These are phyloP conservation scores for Arthrobotrys sphaeroides DNA, from an alignment of 2,329 filamentous ascomycete species.

Conservation along the genomic window DNA sequence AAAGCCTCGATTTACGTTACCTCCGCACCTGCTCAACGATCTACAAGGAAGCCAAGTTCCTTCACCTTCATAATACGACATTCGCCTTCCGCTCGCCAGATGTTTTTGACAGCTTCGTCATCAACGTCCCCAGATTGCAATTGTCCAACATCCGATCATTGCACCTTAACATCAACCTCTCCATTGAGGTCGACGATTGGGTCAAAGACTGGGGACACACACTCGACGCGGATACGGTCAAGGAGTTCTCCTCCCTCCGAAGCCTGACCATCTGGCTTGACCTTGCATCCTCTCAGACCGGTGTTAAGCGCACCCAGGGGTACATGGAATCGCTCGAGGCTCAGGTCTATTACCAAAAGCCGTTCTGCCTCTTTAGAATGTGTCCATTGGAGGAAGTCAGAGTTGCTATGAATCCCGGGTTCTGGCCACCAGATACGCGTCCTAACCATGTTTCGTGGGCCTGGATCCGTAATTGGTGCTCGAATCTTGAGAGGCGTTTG, in stretches of 20 bases:
- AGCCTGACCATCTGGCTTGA: slow-evolving; percentile 21
- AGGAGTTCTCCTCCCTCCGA: neutral
- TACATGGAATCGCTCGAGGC: slow-evolving; percentile 19
- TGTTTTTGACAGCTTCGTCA: slow-evolving; percentile 12
- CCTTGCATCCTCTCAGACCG: neutral
- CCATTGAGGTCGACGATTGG: neutral
- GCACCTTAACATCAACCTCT: slow-evolving; percentile 14
- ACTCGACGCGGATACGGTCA: slow-evolving; percentile 1
- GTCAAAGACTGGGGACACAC: slow-evolving; percentile 17
- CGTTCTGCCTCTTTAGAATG: slow-evolving; percentile 22
- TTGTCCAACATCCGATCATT: slow-evolving; percentile 8
- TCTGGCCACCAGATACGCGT: neutral
- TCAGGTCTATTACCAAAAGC: slow-evolving; percentile 28
- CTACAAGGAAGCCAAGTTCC: slow-evolving; percentile 4
- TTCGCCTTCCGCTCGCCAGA: slow-evolving; percentile 16
- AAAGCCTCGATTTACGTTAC: slow-evolving; percentile 6
- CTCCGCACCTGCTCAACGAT: slow-evolving; percentile 14
- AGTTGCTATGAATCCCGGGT: slow-evolving; percentile 11
- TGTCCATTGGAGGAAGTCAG: slow-evolving; percentile 29
- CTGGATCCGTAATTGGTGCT: slow-evolving; percentile 6
- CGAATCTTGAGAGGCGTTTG: slow-evolving; percentile 3
- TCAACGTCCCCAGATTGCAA: neutral
- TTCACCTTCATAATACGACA: neutral
- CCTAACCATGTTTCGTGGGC: slow-evolving; percentile 11
- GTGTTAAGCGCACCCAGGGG: neutral